A percentile compares a stretch with the other conserved stretches of the same genome.
Evolutionary conservation across 129 eudicot genomes (phyloP).

Genomic region (Helianthus tuberosus): DNA sequence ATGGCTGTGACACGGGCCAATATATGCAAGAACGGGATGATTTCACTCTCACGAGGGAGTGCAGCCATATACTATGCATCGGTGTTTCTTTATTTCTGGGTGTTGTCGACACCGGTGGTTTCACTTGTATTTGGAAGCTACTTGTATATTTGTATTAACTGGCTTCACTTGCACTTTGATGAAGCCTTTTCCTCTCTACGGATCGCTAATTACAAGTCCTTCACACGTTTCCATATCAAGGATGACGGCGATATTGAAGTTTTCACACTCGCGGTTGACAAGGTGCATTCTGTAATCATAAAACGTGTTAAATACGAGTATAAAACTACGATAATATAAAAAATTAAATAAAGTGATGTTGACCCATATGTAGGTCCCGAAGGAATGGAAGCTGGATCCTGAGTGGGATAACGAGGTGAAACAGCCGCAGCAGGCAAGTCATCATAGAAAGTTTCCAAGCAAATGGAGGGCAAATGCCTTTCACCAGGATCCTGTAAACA

Average conservation of each 20-base stretch:
- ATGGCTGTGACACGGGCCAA: conserved; percentile 92
- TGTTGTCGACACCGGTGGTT: conserved; percentile 92
- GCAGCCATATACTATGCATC: conserved; percentile 90
- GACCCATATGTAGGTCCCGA: conserved; percentile 65
- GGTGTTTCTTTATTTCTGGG: conserved; percentile 93
- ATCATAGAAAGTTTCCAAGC: conserved; percentile 76
- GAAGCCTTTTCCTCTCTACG: conserved; percentile 98
- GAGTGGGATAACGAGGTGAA: conserved; percentile 85
- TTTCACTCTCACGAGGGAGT: conserved; percentile 84
- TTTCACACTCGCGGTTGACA: conserved; percentile 93
- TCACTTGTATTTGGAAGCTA: conserved; percentile 96
- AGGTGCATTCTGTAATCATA: conserved; percentile 43
- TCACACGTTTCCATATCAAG: conserved; percentile 89
- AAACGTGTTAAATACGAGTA: no score
- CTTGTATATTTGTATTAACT: conserved; percentile 88
- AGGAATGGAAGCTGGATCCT: conserved; percentile 96
- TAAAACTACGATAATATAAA: no score
- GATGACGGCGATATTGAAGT: conserved; percentile 84
- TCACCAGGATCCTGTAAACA: conserved; percentile 82
- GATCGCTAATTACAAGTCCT: conserved; percentile 94
- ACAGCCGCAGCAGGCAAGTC: conserved; percentile 59
- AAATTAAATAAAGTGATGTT: no score
- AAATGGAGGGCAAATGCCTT: conserved; percentile 77
- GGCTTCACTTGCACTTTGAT: conserved; percentile 96
- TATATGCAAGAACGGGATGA: conserved; percentile 88